Percentiles rank a stretch among this genome's conserved stretches.
Evolutionary conservation across 306 rosid species (phyloP).

Genomic region (Medicago ruthenica): DNA sequence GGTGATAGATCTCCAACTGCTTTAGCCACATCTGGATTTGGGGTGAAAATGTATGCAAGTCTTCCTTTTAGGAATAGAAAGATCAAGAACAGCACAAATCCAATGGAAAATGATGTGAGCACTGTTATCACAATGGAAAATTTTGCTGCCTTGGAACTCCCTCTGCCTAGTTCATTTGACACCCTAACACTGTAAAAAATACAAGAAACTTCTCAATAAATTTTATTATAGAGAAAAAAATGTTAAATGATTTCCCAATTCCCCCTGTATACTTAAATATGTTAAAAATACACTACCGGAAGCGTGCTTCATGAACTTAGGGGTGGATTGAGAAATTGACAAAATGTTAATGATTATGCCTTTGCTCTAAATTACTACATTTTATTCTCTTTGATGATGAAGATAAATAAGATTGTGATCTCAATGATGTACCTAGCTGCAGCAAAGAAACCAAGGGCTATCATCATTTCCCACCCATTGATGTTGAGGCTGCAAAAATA

Average conservation of each 20-base stretch:
- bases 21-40: conserved; percentile 46
- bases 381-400: background rate
- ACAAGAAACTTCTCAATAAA: background rate
- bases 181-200: conserved; percentile 56
- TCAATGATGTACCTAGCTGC: conserved; percentile 55
- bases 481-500: conserved; percentile 57
- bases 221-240: background rate
- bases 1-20: conserved; percentile 61
- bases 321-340: too few relatives aligned
- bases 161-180: conserved; percentile 68
- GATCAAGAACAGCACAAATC: conserved; percentile 49
- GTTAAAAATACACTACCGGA: too few relatives aligned
- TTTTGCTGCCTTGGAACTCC: conserved; percentile 58
- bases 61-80: conserved; percentile 51
- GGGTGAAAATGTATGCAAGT: conserved; percentile 59
- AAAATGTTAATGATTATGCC: too few relatives aligned
- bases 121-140: conserved; percentile 52
- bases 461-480: conserved; percentile 69
- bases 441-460: conserved; percentile 66
- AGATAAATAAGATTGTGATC: conserved; percentile 5
- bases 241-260: too few relatives aligned
- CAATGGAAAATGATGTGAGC: conserved; percentile 52
- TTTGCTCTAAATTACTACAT: background rate
- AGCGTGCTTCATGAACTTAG: too few relatives aligned
- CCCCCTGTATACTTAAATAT: too few relatives aligned